These are phyloP conservation scores for Thymus quinquecostatus DNA, from an alignment of 257 asterid species.

Conservation along the genomic window DNA sequence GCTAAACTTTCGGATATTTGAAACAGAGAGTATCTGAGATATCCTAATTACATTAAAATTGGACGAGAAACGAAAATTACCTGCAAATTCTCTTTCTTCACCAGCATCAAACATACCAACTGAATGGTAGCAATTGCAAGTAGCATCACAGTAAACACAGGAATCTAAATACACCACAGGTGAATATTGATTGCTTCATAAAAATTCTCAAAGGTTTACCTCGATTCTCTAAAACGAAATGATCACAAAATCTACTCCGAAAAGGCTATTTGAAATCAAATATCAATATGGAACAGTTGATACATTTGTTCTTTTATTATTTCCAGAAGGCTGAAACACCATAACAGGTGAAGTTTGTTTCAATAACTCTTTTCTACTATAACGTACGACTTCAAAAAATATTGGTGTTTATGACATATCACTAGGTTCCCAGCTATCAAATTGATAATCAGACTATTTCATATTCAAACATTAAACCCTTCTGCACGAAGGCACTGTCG, in stretches of 20 bases:
- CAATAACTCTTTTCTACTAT: neutral
- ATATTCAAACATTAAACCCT: conserved; percentile 81
- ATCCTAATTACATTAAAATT: neutral
- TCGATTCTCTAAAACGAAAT: neutral
- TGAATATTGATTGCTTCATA: no score
- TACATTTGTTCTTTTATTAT: conserved; percentile 1
- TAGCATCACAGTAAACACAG: no score
- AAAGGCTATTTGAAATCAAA: neutral
- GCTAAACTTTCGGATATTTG: neutral
- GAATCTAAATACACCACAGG: no score
- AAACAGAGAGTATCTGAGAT: no score
- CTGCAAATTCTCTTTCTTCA: neutral
- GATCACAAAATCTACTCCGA: neutral
- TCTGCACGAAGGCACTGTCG: conserved; percentile 80
- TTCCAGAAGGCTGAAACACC: neutral
- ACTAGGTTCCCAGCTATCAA: conserved; percentile 8
- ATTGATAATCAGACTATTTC: conserved; percentile 19
- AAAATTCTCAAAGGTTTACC: neutral
- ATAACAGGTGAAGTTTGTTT: neutral
- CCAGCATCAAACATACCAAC: no score
- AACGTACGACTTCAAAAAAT: neutral
- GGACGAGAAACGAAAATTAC: neutral
- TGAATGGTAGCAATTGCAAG: no score
- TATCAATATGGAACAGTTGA: neutral
- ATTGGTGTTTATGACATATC: neutral